These are phyloP conservation scores for Choanephora cucurbitarum DNA, from an alignment of 371 early-diverging fungal species.

Conservation along the genomic window DNA sequence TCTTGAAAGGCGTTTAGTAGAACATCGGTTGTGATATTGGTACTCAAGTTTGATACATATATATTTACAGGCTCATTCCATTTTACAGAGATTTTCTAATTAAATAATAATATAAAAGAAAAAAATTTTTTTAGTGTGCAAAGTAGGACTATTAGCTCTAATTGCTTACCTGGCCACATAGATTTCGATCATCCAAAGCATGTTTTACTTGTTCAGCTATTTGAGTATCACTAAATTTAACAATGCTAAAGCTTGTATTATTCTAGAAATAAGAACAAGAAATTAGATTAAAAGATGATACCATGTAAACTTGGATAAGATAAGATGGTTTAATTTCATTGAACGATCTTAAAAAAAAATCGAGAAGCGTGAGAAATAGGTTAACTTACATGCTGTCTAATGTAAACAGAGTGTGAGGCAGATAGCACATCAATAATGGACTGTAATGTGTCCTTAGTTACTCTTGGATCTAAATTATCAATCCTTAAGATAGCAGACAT, in stretches of 20 bases:
- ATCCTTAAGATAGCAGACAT: slow-evolving; percentile 20
- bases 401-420: slow-evolving; percentile 9
- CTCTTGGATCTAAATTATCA: slow-evolving; percentile 15
- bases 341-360: slow-evolving; percentile 2
- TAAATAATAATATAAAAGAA: neutral
- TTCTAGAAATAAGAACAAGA: slow-evolving; percentile 21
- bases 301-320: neutral
- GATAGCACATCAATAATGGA: slow-evolving; percentile 19
- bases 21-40: slow-evolving; percentile 75
- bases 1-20: slow-evolving; percentile 71
- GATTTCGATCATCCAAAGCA: slow-evolving; percentile 71
- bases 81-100: slow-evolving; percentile 29
- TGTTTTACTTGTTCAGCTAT: slow-evolving; percentile 74
- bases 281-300: neutral
- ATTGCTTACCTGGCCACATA: slow-evolving; percentile 50
- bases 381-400: slow-evolving; percentile 16
- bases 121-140: no score
- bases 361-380: neutral
- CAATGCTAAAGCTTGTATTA: slow-evolving; percentile 76
- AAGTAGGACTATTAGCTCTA: neutral
- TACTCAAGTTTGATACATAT: slow-evolving; percentile 83
- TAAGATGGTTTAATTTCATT: slow-evolving; percentile 7
- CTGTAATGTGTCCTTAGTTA: slow-evolving; percentile 16
- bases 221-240: slow-evolving; percentile 74
- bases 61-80: slow-evolving; percentile 56